A percentile compares a stretch with the other conserved stretches of the same genome.
phyloP scores from a whole-genome alignment of 129 eudicot species.

The Escallonia rubra region DNA sequence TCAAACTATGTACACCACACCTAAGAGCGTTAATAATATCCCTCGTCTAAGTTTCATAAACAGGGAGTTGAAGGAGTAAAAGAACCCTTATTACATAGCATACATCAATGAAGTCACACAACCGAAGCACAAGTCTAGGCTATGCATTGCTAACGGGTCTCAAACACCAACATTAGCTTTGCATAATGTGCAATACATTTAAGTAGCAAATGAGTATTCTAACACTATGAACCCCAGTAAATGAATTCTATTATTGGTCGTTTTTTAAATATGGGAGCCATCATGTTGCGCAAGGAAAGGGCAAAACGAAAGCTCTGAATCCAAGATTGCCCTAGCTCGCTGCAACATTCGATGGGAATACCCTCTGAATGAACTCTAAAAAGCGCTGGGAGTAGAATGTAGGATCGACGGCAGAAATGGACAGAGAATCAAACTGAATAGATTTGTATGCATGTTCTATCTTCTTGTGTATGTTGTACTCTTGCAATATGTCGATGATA shows the following conservation, averaged over 20 bases:
- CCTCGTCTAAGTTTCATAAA: too few species aligned
- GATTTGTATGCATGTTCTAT: slow-evolving; percentile 86
- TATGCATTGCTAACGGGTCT: too few species aligned
- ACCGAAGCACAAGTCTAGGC: neutral
- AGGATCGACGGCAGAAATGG: slow-evolving; percentile 86
- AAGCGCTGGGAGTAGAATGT: slow-evolving; percentile 74
- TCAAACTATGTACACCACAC: too few species aligned
- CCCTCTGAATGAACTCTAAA: slow-evolving; percentile 66
- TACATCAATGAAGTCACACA: neutral
- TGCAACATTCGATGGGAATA: slow-evolving; percentile 56
- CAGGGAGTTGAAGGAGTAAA: too few species aligned
- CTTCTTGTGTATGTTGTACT: slow-evolving; percentile 80
- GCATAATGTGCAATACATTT: neutral
- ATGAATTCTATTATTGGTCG: too few species aligned
- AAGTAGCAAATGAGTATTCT: neutral
- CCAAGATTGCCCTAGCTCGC: slow-evolving; percentile 19
- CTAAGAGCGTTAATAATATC: too few species aligned
- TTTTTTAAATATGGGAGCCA: neutral
- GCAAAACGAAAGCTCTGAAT: neutral
- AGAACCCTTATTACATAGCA: neutral
- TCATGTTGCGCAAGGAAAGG: neutral
- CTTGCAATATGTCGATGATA: slow-evolving; percentile 88
- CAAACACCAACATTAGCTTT: neutral
- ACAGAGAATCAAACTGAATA: slow-evolving; percentile 68
- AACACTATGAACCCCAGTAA: neutral